Evolutionary conservation across 495 filamentous ascomycete species (phyloP), one percentile per base, ranked within the genome.

Genomic region (Lasiosphaeria miniovina): DNA sequence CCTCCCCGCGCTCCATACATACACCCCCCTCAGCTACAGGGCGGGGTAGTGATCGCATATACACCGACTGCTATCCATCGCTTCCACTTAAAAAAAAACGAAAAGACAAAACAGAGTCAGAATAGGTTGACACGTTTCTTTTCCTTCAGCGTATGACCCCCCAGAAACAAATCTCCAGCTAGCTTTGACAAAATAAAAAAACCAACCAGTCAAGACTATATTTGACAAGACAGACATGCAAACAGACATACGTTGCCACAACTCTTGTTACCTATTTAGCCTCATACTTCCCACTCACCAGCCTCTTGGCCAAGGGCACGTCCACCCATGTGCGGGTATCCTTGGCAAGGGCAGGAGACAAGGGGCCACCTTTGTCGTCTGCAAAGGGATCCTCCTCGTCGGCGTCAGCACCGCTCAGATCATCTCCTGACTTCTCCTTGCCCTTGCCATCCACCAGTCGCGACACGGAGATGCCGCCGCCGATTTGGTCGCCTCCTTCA

Each of bases 211-310:
- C 24, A 24, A 2, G 24, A 24, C 24, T 24, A 24, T 24, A 24
- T 2, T 24, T 24, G 24, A 24, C 24, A 24, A 24, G 24, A 24
- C 24, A 24, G 24, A 24, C 24, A 24, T 24, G 24, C 24, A 24
- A 24, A 24, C 24, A 24, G 24, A 11, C 43, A 9, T 46, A 46
- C 43, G 8, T 46, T 9, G 7, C 12, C 35, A 11, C 5, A 36
- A 12, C 4, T 9, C 3, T 17, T 31, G 24, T 24, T 33, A 3
- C 43, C 65, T 66, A 83, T 53, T 67, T 75, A 35, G 82, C 82
- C 63, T 84, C 78, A 72, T 93, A 96, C 75, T 89, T 93, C 49
- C 92, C 92, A 68, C 86, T 89, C 32, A 88, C 77, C 57, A 96
- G 65, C 73, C 87, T 93, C 77, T 85, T 88, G 54, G 84, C 77